A percentile compares a stretch with the other conserved stretches of the same genome.
Conservation (phyloP, 176 grass and related monocot genomes). For the Melocanna baccifera region DNA sequence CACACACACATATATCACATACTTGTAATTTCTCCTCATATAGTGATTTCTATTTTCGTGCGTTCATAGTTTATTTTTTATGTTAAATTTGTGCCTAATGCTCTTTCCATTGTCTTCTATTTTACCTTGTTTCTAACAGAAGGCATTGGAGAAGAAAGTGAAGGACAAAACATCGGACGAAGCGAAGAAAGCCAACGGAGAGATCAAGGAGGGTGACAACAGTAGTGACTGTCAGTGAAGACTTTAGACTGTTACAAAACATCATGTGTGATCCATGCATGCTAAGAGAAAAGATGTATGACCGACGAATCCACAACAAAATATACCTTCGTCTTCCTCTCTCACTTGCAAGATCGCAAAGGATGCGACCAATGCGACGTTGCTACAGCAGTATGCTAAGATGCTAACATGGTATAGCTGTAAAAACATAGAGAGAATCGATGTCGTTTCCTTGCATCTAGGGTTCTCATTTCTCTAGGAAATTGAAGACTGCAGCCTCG, state of each 20-base stretch:
- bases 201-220: not conserved
- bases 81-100: no score
- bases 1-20: no score
- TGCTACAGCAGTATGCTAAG: not conserved
- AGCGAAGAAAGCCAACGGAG: not conserved
- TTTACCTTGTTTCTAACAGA: no score
- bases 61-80: no score
- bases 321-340: not conserved
- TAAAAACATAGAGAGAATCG: not conserved
- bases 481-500: slow-evolving; percentile 35
- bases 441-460: not conserved
- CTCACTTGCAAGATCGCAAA: not conserved
- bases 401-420: not conserved
- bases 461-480: not conserved
- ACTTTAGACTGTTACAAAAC: no score
- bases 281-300: not conserved
- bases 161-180: not conserved
- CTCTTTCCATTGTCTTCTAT: no score
- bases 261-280: not conserved
- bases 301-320: not conserved
- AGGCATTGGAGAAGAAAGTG: not conserved
- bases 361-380: not conserved
- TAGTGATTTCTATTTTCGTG: no score
- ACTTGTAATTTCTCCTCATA: no score
- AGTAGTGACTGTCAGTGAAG: not conserved